Evolutionary conservation across 2,329 filamentous ascomycete species (phyloP), one percentile per base, ranked within the genome.

Genomic region (Sphaceloma murrayae): DNA sequence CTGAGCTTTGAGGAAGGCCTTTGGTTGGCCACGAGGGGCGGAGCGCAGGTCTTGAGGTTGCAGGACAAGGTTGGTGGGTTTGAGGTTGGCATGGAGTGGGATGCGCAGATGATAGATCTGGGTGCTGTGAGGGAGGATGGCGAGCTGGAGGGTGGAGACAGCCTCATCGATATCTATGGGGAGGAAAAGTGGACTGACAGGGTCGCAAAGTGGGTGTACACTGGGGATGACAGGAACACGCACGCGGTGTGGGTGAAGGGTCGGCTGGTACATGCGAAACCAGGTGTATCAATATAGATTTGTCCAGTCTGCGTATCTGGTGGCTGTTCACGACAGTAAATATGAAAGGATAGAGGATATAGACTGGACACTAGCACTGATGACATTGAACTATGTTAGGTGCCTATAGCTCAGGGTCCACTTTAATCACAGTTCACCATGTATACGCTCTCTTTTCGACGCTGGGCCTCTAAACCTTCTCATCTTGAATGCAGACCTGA

Each of bases 181-280:
- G 86, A 81, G 75, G 89, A 96, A 72, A 75, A 58, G n/a, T 93
- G 84, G 85, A 77, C 82, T 29, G 85, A 96, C 56, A 77, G 70
- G 56, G 66, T 96, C 8, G 84, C 85, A 43, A 98, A 98, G 69
- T 98, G 91, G 91, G 69, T 96, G 49, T 98, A 84, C 65, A 83
- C 77, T 52, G 91, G 91, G 0, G 88, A 96, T 67, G 91, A 96
- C 64, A 72, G 89, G 53, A 96, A 96, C 62, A 89, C 87, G 2
- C 73, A 73, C 54, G 78, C 73, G 53, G 91, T 98, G 4, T 98
- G 89, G 89, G 87, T 96, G 1, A 78, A 73, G 58, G 91, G 91
- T 2, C 67, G 78, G 51, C 62, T 93, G 61, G 91, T 95, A 36
- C 86, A 94, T 66, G 62, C 71, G 59, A 50, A 31, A 24, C 24